Percentiles rank a stretch among this genome's conserved stretches.
phyloP scores from a whole-genome alignment of 2,329 filamentous ascomycete species.

The Fusarium sp. region DNA sequence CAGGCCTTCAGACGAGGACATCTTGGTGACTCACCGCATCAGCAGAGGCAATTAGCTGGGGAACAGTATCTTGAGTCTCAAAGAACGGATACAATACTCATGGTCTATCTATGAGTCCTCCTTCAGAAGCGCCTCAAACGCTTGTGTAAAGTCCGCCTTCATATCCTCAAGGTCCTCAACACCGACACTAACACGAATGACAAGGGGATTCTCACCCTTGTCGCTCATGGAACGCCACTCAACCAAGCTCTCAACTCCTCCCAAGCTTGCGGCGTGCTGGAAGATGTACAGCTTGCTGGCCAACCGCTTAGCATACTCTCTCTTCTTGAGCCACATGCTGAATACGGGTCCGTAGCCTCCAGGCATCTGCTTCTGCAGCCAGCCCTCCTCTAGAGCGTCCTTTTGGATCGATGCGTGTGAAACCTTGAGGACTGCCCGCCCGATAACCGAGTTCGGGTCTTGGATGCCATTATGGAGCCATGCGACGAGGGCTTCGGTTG shows the following conservation, averaged over 20 bases:
- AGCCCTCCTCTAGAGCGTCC: not conserved
- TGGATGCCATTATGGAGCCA: not conserved
- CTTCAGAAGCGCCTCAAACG: not conserved
- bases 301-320: not conserved
- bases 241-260: not conserved
- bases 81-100: too few relatives aligned
- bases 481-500: not conserved
- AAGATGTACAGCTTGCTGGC: not conserved
- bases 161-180: not conserved
- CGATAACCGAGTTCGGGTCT: not conserved
- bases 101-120: not conserved
- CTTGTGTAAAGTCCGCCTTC: not conserved
- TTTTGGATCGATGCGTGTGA: not conserved
- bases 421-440: not conserved
- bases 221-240: not conserved
- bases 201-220: not conserved
- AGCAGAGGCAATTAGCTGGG: too few relatives aligned
- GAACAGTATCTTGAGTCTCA: too few relatives aligned
- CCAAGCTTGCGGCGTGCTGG: not conserved
- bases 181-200: not conserved
- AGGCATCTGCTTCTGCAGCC: not conserved
- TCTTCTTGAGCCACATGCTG: not conserved
- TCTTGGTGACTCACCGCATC: too few relatives aligned
- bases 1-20: too few relatives aligned
- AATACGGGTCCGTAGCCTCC: not conserved